Evolutionary conservation across 1,284 basidiomycete species (phyloP), one percentile per base, ranked within the genome.

Genomic region (Athelia sp.): DNA sequence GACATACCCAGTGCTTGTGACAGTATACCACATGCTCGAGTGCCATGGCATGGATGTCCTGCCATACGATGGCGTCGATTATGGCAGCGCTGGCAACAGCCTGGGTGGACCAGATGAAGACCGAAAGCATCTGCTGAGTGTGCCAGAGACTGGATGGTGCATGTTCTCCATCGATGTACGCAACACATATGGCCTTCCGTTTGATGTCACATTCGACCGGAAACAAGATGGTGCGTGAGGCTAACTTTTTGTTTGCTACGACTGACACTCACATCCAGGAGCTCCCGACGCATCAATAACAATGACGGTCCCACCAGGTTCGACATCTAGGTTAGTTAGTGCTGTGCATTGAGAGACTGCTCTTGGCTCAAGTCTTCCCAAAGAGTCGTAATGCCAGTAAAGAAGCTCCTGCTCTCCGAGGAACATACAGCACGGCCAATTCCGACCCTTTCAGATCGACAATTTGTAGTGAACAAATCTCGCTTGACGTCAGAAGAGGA

Each of bases 21-120:
- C 92, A 0, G 94, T 98, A 2, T 95, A 95, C 62, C 89, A 92
- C 54, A 94, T 94, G 71, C 78, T 98, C 35, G 90, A 94, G 61
- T 91, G 87, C 59, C 78, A 85, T 52, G 75, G 76, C 29, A 84
- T 97, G 79, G 86, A 90, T 56, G 73, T 96, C 50, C 69, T 90
- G 26, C 81, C 84, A 32, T 81, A 82, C 57, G 72, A 73, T 52
- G 60, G 63, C 15, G 60, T 61, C 26, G 31, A 38, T 43, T 45
- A 43, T 56, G n/a, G 22, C 26, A 29, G 26, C 4, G 26, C 6
- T 6, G 26, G 26, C 26, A 29, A 13, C 4, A n/a, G n/a, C n/a
- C n/a, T n/a, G 26, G 26, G 13, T 4, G 26, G 6, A 29, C 6
- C 17, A 19, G 26, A 17, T 15, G 32, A 38, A 29, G 24, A 45